These are phyloP conservation scores for Solanum okadae DNA, from an alignment of 257 asterid species.

Conservation along the genomic window DNA sequence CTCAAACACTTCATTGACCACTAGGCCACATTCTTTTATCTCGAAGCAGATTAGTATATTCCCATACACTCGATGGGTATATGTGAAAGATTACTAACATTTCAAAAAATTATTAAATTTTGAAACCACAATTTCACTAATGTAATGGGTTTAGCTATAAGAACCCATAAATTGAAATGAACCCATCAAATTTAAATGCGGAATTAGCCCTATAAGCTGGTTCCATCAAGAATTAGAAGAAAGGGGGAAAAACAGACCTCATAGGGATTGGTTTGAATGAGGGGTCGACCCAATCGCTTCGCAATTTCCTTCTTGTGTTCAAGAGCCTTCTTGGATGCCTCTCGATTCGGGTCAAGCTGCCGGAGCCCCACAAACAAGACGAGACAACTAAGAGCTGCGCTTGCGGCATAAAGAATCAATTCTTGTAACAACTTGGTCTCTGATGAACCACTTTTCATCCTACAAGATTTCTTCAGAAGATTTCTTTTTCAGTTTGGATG, in stretches of 20 bases:
- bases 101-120: background rate
- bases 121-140: background rate
- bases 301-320: constrained; percentile 85
- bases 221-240: background rate
- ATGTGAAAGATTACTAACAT: background rate
- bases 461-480: background rate
- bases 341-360: constrained; percentile 79
- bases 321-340: constrained; percentile 62
- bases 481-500: background rate
- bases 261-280: constrained; percentile 62
- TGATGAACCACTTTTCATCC: constrained; percentile 36
- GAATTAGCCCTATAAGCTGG: background rate
- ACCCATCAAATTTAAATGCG: background rate
- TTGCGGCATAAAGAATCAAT: constrained; percentile 71
- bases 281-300: constrained; percentile 83
- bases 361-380: constrained; percentile 69
- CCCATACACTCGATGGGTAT: background rate
- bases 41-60: background rate
- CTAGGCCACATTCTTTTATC: background rate
- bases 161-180: background rate
- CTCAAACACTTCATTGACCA: background rate
- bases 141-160: background rate
- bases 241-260: constrained; percentile 40
- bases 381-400: constrained; percentile 84
- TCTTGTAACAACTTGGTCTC: constrained; percentile 60